phyloP scores from a whole-genome alignment of 306 rosid species.

The Glycine tomentella region DNA sequence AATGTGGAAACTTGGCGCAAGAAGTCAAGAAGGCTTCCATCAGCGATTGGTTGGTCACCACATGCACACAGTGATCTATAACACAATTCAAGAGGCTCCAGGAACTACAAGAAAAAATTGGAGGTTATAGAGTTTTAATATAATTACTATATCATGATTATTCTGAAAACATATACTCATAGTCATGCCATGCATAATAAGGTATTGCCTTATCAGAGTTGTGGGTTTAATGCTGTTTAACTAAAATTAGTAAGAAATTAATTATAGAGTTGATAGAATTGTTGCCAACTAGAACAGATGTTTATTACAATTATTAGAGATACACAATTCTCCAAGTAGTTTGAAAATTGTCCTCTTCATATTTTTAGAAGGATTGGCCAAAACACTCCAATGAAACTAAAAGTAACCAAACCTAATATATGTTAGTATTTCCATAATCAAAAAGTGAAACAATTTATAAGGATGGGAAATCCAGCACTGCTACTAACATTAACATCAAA shows the following conservation, averaged over 20 bases:
- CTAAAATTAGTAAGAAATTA: slow-evolving; percentile 7
- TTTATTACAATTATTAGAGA: slow-evolving; percentile 9
- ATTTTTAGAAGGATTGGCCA: neutral
- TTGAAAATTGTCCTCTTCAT: slow-evolving; percentile 8
- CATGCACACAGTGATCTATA: slow-evolving; percentile 81
- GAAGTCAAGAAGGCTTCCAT: slow-evolving; percentile 93
- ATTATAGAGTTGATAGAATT: slow-evolving; percentile 13
- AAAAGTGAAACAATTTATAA: slow-evolving; percentile 7
- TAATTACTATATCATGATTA: slow-evolving; percentile 7
- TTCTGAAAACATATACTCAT: neutral
- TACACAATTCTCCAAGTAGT: neutral
- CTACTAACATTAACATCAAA: slow-evolving; percentile 2
- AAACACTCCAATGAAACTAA: neutral
- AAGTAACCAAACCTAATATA: slow-evolving; percentile 5
- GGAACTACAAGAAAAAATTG: slow-evolving; percentile 54
- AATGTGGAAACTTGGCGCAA: slow-evolving; percentile 86
- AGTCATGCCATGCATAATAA: slow-evolving; percentile 19
- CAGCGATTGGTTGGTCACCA: slow-evolving; percentile 82
- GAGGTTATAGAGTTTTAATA: slow-evolving; percentile 24
- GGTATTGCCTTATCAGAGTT: neutral
- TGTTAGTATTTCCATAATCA: slow-evolving; percentile 18
- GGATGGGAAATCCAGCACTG: neutral
- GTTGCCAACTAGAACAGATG: neutral
- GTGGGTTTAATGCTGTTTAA: slow-evolving; percentile 10
- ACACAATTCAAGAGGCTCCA: slow-evolving; percentile 86